Conservation (phyloP, 2,329 filamentous ascomycete genomes). For the Pseudocercospora fuligena region DNA sequence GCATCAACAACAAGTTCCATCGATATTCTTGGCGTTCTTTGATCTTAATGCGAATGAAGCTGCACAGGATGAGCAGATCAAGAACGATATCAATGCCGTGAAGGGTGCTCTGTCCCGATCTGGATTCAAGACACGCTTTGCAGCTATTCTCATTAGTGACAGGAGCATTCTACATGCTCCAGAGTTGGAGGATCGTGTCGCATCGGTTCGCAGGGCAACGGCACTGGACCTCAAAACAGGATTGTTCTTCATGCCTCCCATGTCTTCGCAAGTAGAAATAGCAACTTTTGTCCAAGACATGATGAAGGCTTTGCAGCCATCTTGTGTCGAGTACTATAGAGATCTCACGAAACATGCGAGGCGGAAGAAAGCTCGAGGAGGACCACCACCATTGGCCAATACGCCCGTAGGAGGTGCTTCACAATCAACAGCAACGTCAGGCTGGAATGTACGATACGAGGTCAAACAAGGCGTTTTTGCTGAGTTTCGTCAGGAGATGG, state of each 20-base stretch:
- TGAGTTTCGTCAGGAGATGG: constrained; percentile 92
- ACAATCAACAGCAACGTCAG: constrained; percentile 79
- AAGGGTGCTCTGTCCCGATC: constrained; percentile 71
- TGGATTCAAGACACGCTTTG: constrained; percentile 77
- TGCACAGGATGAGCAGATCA: constrained; percentile 83
- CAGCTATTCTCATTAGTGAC: constrained; percentile 78
- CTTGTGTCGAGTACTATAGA: constrained; percentile 86
- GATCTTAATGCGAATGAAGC: constrained; percentile 74
- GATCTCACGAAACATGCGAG: constrained; percentile 91
- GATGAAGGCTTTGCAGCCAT: constrained; percentile 72
- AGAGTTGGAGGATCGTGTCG: constrained; percentile 75
- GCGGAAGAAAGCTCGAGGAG: constrained; percentile 81
- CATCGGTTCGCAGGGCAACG: constrained; percentile 77
- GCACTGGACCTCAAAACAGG: constrained; percentile 79
- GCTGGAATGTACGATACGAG: constrained; percentile 94
- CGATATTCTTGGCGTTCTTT: constrained; percentile 81
- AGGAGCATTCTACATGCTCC: constrained; percentile 62
- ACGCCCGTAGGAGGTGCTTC: constrained; percentile 84
- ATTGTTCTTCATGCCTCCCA: constrained; percentile 80
- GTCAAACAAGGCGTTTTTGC: constrained; percentile 90
- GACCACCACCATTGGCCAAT: constrained; percentile 77
- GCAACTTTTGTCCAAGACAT: constrained; percentile 75
- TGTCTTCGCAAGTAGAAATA: constrained; percentile 72
- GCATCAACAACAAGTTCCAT: constrained; percentile 82
- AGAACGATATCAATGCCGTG: constrained; percentile 80